Base-by-base conservation (phyloP, 768 basidiomycete species). In the Dioszegia crocea region DNA sequence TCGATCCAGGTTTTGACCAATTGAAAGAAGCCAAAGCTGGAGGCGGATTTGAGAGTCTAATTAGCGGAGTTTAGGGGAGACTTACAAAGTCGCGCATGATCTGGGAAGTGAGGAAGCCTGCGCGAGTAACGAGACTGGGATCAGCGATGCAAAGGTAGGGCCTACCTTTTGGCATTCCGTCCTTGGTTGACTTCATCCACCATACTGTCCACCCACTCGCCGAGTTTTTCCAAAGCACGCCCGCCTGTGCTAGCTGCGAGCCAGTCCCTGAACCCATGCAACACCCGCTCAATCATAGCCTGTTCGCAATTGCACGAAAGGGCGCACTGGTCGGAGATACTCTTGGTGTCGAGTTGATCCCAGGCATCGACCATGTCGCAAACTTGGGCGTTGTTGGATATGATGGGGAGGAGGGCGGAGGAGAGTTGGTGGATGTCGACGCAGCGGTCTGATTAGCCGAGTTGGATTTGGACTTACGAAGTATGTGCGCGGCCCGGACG, bases 261-360 rank as follows among this genome's bases (percentile, higher is more conserved):
- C 64, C 66, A 67, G 3, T 36, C 21, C 3, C 56, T 53, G 29
- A 68, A 68, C 19, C 60, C 61, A 4, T 31, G 39, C 33, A 68
- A 31, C 0, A 96, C 81, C 56, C 85, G 83, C 74, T 93, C 89
- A 50, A 94, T 80, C 65, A 91, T 88, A 85, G 90, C 89, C 88
- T 91, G 70, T 33, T 66, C 59, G 60, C 61, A 56, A 48, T 57
- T 54, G 19, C 57, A 61, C 5, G 62, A 61, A 16, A 70, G 41
- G 19, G 64, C 56, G 30, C 62, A 63, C 36, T 68, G 65, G 26
- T 65, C 62, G n/a, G 51, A 36, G 12, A 72, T 51, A 14, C 30
- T 49, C 10, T 29, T 41, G 19, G 54, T 49, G 51, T 72, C 60
- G 8, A 68, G 53, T 4, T 5, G 31, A 14, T 61, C 65, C 70